Evolutionary conservation across 2,329 filamentous ascomycete genomes (phyloP).

Genomic region (Cercospora citrullina): DNA sequence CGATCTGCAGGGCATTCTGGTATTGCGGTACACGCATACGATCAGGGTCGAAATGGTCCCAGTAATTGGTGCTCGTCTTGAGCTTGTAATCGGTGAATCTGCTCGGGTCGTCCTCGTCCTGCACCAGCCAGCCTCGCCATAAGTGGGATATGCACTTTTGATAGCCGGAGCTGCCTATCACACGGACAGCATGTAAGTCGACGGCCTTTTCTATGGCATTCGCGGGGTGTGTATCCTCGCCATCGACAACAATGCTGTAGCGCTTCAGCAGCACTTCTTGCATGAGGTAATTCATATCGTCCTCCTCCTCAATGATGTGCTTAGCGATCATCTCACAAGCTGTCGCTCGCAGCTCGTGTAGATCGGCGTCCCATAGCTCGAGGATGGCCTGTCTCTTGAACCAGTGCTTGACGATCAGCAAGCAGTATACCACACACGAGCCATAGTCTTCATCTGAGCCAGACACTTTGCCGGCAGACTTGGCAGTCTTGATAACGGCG

Average conservation of each 20-base stretch:
- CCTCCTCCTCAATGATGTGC: constrained; percentile 77
- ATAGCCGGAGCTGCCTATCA: constrained; percentile 91
- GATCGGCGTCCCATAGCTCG: constrained; percentile 89
- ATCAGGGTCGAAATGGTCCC: constrained; percentile 85
- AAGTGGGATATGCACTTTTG: constrained; percentile 92
- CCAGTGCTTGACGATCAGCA: constrained; percentile 72
- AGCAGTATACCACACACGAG: constrained; percentile 79
- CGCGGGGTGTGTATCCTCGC: constrained; percentile 68
- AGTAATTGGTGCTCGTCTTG: constrained; percentile 75
- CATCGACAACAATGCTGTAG: constrained; percentile 77
- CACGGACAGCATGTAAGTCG: constrained; percentile 81
- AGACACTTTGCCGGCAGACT: constrained; percentile 64
- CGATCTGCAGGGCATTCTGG: constrained; percentile 84
- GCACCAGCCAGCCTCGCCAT: constrained; percentile 95
- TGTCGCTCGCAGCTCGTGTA: constrained; percentile 74
- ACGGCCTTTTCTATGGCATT: constrained; percentile 94
- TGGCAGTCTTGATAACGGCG: constrained; percentile 76
- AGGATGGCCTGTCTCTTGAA: constrained; percentile 75
- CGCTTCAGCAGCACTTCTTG: constrained; percentile 81
- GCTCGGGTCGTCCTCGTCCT: constrained; percentile 88
- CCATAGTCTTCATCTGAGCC: constrained; percentile 56
- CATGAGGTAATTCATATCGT: constrained; percentile 75
- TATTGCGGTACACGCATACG: constrained; percentile 90
- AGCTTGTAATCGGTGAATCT: constrained; percentile 85
- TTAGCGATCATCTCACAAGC: constrained; percentile 95